A percentile compares a stretch with the other conserved stretches of the same genome.
phyloP scores from a whole-genome alignment of 441 rosid species.

The Adansonia gregorii region DNA sequence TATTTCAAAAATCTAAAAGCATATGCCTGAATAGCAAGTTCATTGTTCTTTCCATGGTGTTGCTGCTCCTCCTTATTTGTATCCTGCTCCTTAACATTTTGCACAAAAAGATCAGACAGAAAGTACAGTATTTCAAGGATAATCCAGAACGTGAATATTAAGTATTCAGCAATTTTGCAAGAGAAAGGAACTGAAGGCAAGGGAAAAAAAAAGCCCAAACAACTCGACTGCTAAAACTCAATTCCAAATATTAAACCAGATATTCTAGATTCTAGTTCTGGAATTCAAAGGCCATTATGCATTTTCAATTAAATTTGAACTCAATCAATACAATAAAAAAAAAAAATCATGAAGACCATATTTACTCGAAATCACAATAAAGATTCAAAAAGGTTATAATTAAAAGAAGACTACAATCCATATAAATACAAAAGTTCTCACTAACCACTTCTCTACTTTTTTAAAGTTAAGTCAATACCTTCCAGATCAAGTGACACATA shows the following conservation, averaged over 20 bases:
- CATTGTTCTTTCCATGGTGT: slow-evolving; percentile 46
- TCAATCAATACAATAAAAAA: background rate
- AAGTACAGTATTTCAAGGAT: background rate
- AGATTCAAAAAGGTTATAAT: background rate
- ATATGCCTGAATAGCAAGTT: slow-evolving; percentile 62
- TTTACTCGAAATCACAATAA: background rate
- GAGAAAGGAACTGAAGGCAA: slow-evolving; percentile 2
- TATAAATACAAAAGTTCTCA: slow-evolving; percentile 14
- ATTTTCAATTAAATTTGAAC: slow-evolving; percentile 19
- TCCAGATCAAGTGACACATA: slow-evolving; percentile 8
- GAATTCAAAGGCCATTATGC: slow-evolving; percentile 11
- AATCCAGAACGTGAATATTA: slow-evolving; percentile 14
- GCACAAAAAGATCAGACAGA: slow-evolving; percentile 21
- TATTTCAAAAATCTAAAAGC: slow-evolving; percentile 80
- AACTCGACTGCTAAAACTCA: background rate
- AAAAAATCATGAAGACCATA: background rate
- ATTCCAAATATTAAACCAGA: background rate
- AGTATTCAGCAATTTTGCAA: slow-evolving; percentile 13
- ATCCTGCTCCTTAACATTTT: slow-evolving; percentile 50
- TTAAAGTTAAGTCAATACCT: background rate
- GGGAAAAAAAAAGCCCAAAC: background rate
- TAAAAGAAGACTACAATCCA: slow-evolving; percentile 8
- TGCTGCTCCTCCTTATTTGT: slow-evolving; percentile 40
- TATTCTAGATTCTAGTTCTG: slow-evolving; percentile 1
- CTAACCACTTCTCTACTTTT: slow-evolving; percentile 10